Base-by-base conservation (phyloP, 208 protist species). In the Leishmania tarentolae region DNA sequence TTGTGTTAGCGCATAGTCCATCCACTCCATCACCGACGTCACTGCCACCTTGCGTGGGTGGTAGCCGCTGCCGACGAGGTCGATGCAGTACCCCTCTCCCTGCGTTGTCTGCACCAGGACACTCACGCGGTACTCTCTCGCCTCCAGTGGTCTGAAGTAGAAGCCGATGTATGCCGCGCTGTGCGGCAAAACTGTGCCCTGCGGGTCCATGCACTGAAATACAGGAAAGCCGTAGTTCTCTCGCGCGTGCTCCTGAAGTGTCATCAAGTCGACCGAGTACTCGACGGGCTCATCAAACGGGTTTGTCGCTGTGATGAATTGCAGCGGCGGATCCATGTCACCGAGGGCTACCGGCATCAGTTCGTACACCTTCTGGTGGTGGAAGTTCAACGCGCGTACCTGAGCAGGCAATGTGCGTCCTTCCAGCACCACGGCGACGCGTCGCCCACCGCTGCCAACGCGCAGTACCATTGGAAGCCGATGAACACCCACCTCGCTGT, bases 121-220 rank as follows among this genome's bases (percentile, higher is more conserved):
- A 11, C 89, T 83, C 50, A 97, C 82, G 19, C 78, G 74, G 89
- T 98, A 97, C 75, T 81, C 81, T 69, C 86, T 87, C 47, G 88
- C 94, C 79, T 98, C 94, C 21, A 98, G 87, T 19, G 96, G 96
- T 31, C 94, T 86, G 81, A 98, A 98, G 87, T 94, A 97, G 86
- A 93, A 97, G 44, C 86, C 74, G n/a, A 98, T 82, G 53, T 87
- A 81, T 35, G 86, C 87, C 1, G 84, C 82, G 52, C 74, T 79
- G 74, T 81, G 87, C n/a, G 93, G 87, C 46, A 87, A 68, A 65
- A 98, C 87, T 37, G 80, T 61, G 56, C 97, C 97, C 6, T 75
- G 57, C n/a, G 95, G 94, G 86, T 96, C 95, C 24, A 93, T 81
- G 85, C 95, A 98, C 84, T 95, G 90, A 66, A 98, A 88, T 13